Conservation (phyloP, 1,284 basidiomycete species). For the Ustilago nuda region DNA sequence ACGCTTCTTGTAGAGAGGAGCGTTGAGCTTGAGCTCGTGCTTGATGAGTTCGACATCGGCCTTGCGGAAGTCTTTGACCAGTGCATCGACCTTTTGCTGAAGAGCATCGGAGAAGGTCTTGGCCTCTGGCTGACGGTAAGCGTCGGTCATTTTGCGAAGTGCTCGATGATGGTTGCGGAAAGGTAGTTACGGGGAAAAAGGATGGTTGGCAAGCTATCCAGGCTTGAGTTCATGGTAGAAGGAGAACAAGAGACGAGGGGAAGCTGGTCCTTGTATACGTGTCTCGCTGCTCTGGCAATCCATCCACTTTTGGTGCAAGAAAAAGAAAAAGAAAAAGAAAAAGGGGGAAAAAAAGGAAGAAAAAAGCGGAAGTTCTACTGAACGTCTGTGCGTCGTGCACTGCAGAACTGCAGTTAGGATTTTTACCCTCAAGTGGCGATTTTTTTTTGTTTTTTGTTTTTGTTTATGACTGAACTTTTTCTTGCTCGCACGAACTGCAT, state of each 20-base stretch:
- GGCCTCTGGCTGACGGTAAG: constrained; percentile 46
- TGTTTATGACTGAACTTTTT: not conserved
- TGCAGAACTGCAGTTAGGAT: not conserved
- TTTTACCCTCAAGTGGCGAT: constrained; percentile 17
- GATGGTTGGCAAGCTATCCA: not conserved
- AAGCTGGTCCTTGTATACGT: not conserved
- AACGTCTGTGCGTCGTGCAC: constrained; percentile 24
- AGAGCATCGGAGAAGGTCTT: constrained; percentile 48
- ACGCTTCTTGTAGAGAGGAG: constrained; percentile 63
- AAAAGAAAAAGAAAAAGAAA: constrained; percentile 4
- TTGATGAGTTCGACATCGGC: constrained; percentile 61
- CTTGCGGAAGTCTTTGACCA: constrained; percentile 57
- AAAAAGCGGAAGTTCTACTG: constrained; percentile 40
- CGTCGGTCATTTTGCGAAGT: constrained; percentile 31
- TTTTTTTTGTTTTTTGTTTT: too few relatives aligned
- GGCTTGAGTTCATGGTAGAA: constrained; percentile 1
- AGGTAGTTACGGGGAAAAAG: not conserved
- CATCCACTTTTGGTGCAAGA: constrained; percentile 1
- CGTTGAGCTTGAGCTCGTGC: constrained; percentile 58
- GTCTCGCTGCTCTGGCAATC: not conserved
- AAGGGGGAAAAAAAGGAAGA: not conserved
- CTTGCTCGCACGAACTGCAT: constrained; percentile 8
- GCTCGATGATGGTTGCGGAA: not conserved
- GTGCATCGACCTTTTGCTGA: constrained; percentile 51
- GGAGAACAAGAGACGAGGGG: not conserved